These are phyloP conservation scores for Pythium insidiosum DNA, from an alignment of 352 stramenopile genomes.

Conservation along the genomic window DNA sequence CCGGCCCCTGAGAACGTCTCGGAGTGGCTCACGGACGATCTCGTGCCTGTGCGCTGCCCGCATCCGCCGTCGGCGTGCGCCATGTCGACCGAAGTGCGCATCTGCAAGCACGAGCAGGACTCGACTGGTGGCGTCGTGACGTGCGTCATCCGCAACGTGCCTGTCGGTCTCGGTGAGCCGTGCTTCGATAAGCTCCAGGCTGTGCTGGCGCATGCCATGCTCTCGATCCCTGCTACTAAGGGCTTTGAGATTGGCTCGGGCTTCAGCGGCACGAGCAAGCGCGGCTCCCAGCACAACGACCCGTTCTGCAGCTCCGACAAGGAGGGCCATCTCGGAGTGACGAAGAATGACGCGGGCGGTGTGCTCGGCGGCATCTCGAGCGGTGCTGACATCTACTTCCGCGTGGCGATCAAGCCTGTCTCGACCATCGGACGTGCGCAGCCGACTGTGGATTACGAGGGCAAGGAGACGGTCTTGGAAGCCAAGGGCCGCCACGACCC, in stretches of 20 bases:
- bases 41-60: constrained; percentile 92
- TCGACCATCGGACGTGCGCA: constrained; percentile 97
- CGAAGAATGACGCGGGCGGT: constrained; percentile 88
- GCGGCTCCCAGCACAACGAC: constrained; percentile 98
- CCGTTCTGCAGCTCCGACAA: constrained; percentile 85
- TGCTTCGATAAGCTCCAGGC: constrained; percentile 99
- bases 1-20: constrained; percentile 38
- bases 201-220: constrained; percentile 97
- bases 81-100: constrained; percentile 95
- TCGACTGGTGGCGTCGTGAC: constrained; percentile 93
- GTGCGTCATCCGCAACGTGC: constrained; percentile 95
- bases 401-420: constrained; percentile 98
- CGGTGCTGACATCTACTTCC: constrained; percentile 97
- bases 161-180: constrained; percentile 93
- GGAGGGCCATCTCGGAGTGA: constrained; percentile 59
- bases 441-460: constrained; percentile 92
- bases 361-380: constrained; percentile 98
- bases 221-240: constrained; percentile 98
- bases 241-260: constrained; percentile 96
- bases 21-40: constrained; percentile 71
- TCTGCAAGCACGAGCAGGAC: constrained; percentile 87
- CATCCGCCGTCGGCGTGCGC: constrained; percentile 88
- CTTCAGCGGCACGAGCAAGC: constrained; percentile 95
- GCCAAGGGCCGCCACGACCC: constrained; percentile 98
- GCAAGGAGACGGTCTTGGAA: constrained; percentile 92